These are phyloP conservation scores for Rhodotorula glutinis DNA, from an alignment of 1,284 basidiomycete genomes.

Conservation along the genomic window DNA sequence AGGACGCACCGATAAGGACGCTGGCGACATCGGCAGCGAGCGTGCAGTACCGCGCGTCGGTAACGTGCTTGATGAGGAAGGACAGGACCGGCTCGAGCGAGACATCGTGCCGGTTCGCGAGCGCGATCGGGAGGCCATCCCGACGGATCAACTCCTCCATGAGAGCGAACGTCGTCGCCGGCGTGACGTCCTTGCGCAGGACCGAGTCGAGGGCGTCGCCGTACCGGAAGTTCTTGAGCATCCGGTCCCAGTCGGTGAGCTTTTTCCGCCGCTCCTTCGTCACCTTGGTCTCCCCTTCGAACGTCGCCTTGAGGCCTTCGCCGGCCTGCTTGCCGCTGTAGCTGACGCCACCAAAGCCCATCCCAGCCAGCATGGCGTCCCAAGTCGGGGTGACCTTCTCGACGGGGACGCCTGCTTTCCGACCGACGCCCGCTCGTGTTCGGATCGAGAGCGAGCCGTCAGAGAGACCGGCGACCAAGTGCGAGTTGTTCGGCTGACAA, in stretches of 20 bases:
- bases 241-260: conserved; percentile 81
- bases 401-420: conserved; percentile 30
- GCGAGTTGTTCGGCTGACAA: conserved; percentile 84
- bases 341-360: conserved; percentile 33
- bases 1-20: conserved; percentile 72
- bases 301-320: conserved; percentile 37
- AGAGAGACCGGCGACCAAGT: conserved; percentile 92
- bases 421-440: conserved; percentile 30
- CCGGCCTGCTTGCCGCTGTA: conserved; percentile 35
- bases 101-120: conserved; percentile 89
- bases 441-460: conserved; percentile 81
- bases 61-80: conserved; percentile 77
- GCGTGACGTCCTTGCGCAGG: conserved; percentile 71
- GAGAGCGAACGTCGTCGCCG: conserved; percentile 82
- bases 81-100: conserved; percentile 85
- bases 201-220: conserved; percentile 89
- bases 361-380: conserved; percentile 36
- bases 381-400: conserved; percentile 30
- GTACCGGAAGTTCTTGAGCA: conserved; percentile 92
- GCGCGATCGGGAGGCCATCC: conserved; percentile 80
- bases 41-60: conserved; percentile 86
- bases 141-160: conserved; percentile 91
- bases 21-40: conserved; percentile 78
- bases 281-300: conserved; percentile 37
- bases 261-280: conserved; percentile 63